Evolutionary conservation across 169 alveolate species (phyloP), one percentile per base, ranked within the genome.

Genomic region (Ichthyophthirius multifiliis): DNA sequence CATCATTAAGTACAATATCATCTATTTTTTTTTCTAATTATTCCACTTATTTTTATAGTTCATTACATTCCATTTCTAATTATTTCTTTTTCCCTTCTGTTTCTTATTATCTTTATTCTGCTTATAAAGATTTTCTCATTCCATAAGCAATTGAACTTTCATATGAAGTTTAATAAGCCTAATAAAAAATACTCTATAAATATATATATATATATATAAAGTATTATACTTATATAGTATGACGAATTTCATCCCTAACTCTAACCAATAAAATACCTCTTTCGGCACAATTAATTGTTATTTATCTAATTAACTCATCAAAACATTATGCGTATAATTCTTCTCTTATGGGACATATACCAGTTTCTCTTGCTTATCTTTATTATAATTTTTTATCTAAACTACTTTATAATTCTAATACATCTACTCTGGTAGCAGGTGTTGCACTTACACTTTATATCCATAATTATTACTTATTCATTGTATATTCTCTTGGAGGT

Each of bases 71-170:
- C 1, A 73, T 65, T 37, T 65, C 83, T 18, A 90, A 77, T 41
- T 32, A 80, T 76, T 86, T 84, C 76, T 83, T 80, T 55, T 78
- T 84, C 43, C 44, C 48, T 43, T 85, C 83, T 84, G 83, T 86
- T 34, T 74, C 91, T 30, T 84, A 88, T 74, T 89, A 81, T 64
- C 90, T 83, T 86, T 91, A 90, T 88, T 91, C 96, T 1, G 95
- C 97, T 85, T 92, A 90, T 31, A 97, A 83, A 16, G 97, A 96
- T 80, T 97, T 95, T 20, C 98, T 86, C 95, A 97, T 95, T 23
- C 99, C 99, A 79, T 92, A 97, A 20, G 98, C 97, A 43, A 95
- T 94, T 16, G 98, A 93, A 34, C 97, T 91, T 87, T 96, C 99
- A 82, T 96, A 97, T 45, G 96, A 89, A 55, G 97, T 90, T 83